Evolutionary conservation across 805 yeast species (phyloP).

Genomic region (Yarrowia divulgata): DNA sequence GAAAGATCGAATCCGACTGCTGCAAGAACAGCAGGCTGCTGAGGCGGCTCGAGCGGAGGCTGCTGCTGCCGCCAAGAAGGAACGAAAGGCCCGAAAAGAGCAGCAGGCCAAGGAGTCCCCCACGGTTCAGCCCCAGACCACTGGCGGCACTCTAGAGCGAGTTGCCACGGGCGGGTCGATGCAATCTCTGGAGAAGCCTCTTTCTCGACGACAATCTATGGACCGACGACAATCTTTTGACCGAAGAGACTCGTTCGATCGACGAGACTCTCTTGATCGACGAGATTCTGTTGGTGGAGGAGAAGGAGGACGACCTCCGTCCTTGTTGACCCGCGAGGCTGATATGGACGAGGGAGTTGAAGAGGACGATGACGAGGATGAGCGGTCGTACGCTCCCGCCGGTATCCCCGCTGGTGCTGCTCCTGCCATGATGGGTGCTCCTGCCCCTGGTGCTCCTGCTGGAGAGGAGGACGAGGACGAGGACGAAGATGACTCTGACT

Average conservation of each 20-base stretch:
- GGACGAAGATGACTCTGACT: slow-evolving; percentile 50
- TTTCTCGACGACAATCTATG: slow-evolving; percentile 30
- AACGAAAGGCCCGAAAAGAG: slow-evolving; percentile 45
- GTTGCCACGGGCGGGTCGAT: slow-evolving; percentile 40
- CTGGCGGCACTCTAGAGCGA: slow-evolving; percentile 36
- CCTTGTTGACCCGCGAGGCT: slow-evolving; percentile 12
- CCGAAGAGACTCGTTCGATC: slow-evolving; percentile 28
- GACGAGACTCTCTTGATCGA: slow-evolving; percentile 31
- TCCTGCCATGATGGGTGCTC: slow-evolving; percentile 34
- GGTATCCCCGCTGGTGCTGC: slow-evolving; percentile 17
- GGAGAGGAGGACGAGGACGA: slow-evolving; percentile 49
- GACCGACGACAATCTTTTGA: slow-evolving; percentile 28
- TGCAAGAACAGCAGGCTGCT: slow-evolving; percentile 81
- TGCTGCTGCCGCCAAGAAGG: slow-evolving; percentile 58
- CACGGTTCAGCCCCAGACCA: slow-evolving; percentile 35
- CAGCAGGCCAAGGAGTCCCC: slow-evolving; percentile 15
- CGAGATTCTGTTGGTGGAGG: slow-evolving; percentile 17
- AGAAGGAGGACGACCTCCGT: slow-evolving; percentile 21
- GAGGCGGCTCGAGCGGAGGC: slow-evolving; percentile 75
- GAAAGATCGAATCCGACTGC: slow-evolving; percentile 82
- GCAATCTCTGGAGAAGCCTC: slow-evolving; percentile 26
- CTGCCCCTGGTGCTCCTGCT: slow-evolving; percentile 40
- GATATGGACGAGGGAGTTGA: slow-evolving; percentile 31
- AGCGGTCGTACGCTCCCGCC: neutral
- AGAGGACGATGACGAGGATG: slow-evolving; percentile 28